These are phyloP conservation scores for Pseudocercospora vitis DNA, from an alignment of 2,329 filamentous ascomycete species.

Conservation along the genomic window DNA sequence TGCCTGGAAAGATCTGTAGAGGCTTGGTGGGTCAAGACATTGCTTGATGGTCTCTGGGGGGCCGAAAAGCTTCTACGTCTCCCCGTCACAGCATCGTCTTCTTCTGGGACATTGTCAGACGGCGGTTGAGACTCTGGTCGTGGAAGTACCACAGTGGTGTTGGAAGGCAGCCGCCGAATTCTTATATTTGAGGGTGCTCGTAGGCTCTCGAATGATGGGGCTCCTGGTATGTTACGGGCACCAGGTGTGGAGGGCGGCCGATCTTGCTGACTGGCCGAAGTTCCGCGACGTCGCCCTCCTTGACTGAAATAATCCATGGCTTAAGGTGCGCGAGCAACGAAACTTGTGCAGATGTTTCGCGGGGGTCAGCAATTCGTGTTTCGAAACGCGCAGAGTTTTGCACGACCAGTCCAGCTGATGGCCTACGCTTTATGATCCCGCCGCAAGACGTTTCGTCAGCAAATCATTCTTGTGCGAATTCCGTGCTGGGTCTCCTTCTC, in stretches of 20 bases:
- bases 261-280: constrained; percentile 20
- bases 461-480: not conserved
- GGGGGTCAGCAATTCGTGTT: not conserved
- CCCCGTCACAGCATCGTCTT: constrained; percentile 24
- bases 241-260: constrained; percentile 21
- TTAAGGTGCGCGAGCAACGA: not conserved
- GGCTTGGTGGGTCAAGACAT: constrained; percentile 19
- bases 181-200: constrained; percentile 36
- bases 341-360: not conserved
- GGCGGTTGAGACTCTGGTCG: constrained; percentile 23
- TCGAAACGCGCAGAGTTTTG: not conserved
- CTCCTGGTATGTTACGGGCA: constrained; percentile 23
- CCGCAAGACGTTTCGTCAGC: not conserved
- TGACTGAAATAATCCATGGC: constrained; percentile 34
- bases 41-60: constrained; percentile 29
- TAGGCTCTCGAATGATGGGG: constrained; percentile 33
- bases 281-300: constrained; percentile 20
- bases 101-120: constrained; percentile 15
- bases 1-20: constrained; percentile 29
- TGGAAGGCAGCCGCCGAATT: constrained; percentile 33
- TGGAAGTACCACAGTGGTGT: constrained; percentile 10
- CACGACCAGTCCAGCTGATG: not conserved
- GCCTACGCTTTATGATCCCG: not conserved
- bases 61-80: constrained; percentile 37
- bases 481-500: not conserved